Conservation (phyloP, 192 early-diverging fungal species). For the Coemansia sp. region DNA sequence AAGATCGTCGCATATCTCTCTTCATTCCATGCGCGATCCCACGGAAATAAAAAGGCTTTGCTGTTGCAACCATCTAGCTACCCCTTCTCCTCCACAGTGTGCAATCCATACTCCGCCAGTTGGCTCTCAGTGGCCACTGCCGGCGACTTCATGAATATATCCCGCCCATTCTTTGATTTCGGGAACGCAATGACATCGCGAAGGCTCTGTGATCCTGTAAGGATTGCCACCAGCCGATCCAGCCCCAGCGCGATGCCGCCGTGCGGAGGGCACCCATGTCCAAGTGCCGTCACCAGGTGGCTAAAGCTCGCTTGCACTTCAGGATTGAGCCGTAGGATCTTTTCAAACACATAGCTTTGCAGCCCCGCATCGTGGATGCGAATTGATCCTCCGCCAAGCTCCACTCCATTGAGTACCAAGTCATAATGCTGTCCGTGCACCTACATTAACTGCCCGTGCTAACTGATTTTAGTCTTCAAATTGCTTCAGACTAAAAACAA, state of each 20-base stretch:
- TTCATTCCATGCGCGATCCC: background rate
- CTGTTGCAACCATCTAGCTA: too few relatives aligned
- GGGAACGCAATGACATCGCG: slow-evolving; percentile 94
- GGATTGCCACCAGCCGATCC: slow-evolving; percentile 75
- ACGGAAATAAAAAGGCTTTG: background rate
- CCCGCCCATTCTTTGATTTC: slow-evolving; percentile 76
- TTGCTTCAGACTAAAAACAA: background rate
- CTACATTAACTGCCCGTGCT: slow-evolving; percentile 11
- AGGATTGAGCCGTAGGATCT: slow-evolving; percentile 63
- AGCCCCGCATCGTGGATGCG: slow-evolving; percentile 77
- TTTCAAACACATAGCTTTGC: slow-evolving; percentile 73
- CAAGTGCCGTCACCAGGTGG: slow-evolving; percentile 79
- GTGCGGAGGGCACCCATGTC: slow-evolving; percentile 85
- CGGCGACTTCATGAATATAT: slow-evolving; percentile 79
- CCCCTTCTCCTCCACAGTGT: background rate
- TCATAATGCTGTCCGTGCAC: slow-evolving; percentile 84
- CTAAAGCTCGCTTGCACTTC: slow-evolving; percentile 65
- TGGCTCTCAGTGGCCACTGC: slow-evolving; percentile 58
- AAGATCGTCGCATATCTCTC: background rate
- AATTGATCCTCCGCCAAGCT: slow-evolving; percentile 90
- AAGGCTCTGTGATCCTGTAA: slow-evolving; percentile 70
- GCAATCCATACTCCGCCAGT: slow-evolving; percentile 69
- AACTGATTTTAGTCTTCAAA: background rate
- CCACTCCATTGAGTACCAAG: slow-evolving; percentile 85
- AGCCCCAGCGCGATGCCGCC: slow-evolving; percentile 86